phyloP scores from a whole-genome alignment of 768 basidiomycete species.

The Leccinum barrowsii region DNA sequence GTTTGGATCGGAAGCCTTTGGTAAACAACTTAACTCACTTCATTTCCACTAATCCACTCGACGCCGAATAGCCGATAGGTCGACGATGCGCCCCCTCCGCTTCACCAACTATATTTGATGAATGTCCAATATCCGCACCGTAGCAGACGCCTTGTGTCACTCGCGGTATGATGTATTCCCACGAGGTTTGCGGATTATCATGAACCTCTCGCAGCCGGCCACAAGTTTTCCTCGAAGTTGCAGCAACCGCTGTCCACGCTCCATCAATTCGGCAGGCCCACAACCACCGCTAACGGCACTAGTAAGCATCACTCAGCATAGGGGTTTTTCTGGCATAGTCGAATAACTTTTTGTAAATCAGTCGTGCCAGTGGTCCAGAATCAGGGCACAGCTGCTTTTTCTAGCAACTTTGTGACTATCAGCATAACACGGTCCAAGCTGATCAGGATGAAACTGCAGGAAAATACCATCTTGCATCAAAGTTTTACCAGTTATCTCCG shows the following conservation, averaged over 20 bases:
- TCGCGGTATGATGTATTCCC: conserved; percentile 5
- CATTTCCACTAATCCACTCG: conserved; percentile 14
- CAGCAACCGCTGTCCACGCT: conserved; percentile 1
- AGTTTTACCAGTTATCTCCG: conserved; percentile 11
- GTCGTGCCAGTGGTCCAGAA: conserved; percentile 5
- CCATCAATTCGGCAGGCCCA: conserved; percentile 4
- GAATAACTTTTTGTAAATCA: background rate
- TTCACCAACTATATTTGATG: conserved; percentile 9
- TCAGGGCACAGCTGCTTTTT: conserved; percentile 1
- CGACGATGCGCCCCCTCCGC: conserved; percentile 6
- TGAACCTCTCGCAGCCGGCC: conserved; percentile 19
- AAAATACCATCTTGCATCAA: conserved; percentile 5
- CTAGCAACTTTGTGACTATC: background rate
- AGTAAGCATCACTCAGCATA: background rate
- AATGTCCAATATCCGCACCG: conserved; percentile 28
- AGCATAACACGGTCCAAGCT: background rate
- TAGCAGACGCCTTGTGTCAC: conserved; percentile 16
- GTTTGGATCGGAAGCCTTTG: conserved; percentile 29
- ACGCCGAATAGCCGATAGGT: conserved; percentile 21
- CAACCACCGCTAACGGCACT: conserved; percentile 4
- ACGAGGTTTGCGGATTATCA: conserved; percentile 17
- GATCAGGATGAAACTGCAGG: conserved; percentile 1
- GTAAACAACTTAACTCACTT: conserved; percentile 22
- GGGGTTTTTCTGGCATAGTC: background rate
- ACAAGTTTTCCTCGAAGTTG: conserved; percentile 24